Evolutionary conservation across 1,284 basidiomycete species (phyloP), one percentile per base, ranked within the genome.

Genomic region (Puccinia polysora): DNA sequence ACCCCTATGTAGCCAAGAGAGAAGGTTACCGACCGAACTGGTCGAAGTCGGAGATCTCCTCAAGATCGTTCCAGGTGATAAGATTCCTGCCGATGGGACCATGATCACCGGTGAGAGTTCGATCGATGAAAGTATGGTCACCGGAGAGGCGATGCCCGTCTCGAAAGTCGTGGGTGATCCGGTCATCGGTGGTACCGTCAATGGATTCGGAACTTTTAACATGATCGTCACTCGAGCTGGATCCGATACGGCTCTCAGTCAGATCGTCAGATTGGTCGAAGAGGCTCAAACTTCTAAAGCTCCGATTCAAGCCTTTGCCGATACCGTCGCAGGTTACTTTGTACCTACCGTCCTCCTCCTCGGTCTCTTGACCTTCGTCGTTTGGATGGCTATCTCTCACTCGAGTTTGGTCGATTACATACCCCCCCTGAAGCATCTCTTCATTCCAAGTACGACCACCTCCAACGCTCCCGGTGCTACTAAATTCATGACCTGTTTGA

Each of bases 211-310:
- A 12, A 91, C 92, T 0, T 90, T 98, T 80, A 92, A 98, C 79
- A 94, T 98, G 87, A 81, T 87, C 38, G 92, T 99, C 75, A 93
- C 90, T 1, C 88, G 93, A 25, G 92, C 96, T 1, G 96, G 96
- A 59, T 89, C 92, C 77, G 94, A 98, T 79, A 97, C 96, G 0
- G 91, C 94, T 0, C 85, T 99, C 4, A 85, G 91, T 2, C 96
- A 98, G 81, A 97, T 99, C 75, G 95, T 98, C 74, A 88, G 87
- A 77, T 87, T 98, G 71, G 96, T 99, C 74, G 92, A 97, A 79
- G 94, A 98, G 64, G 96, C 96, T 0, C 96, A 98, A 81, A 97
- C 94, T 1, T 89, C 87, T 74, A 98, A 98, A 81, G 95, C 96
- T 0, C 96, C 96, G 2, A 97, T 99, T 75, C 96, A 99, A 79